Base-by-base conservation (phyloP, 2,329 filamentous ascomycete species). In the Herpomyces periplanetae region DNA sequence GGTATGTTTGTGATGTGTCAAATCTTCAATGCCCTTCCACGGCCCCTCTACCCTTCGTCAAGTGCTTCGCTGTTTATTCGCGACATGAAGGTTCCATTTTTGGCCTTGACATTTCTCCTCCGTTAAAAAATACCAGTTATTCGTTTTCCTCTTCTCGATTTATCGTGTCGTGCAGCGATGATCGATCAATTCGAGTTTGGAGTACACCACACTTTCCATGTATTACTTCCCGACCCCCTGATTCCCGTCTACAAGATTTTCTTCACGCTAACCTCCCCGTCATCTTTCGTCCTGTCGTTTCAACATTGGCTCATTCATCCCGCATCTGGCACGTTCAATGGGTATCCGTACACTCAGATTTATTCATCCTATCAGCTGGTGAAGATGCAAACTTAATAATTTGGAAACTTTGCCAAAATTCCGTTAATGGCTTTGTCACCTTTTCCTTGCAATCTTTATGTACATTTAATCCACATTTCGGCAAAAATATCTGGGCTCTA, bases 31-130 rank as follows among this genome's bases (percentile, higher is more conserved):
- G 13, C 13, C 8, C 17, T 4, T 11, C 15, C 8, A 18, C 25
- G 8, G 20, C 24, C 13, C 22, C 22, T 5, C 13, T 25, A 5
- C 18, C 27, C 13, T 31, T 32, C 11, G 25, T 26, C 10, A 34
- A 39, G 7, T 38, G 35, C 3, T 42, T 48, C 7, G 49, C 55
- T 27, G 43, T 47, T 16, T 57, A 59, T 29, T 44, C 45, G 5
- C 55, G 53, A 1, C 80, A 96, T 30, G 71, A 88, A 31, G 80
- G 80, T 0, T 88, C 75, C 1, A 62, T 96, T 11, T 96, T 88
- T 27, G 73, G 69, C 1, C 64, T 96, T 2, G 49, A 57, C 13
- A 62, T 91, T 13, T 85, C 69, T 0, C 41, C 49, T 1, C 32
- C 40, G 27, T 35, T 60, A 9, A 24, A 25, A 4, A 27, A 38